Percentiles rank a stretch among this genome's conserved stretches.
These are phyloP conservation scores for Lasiosphaeris hirsuta DNA, from an alignment of 495 filamentous ascomycete genomes.

Conservation along the genomic window DNA sequence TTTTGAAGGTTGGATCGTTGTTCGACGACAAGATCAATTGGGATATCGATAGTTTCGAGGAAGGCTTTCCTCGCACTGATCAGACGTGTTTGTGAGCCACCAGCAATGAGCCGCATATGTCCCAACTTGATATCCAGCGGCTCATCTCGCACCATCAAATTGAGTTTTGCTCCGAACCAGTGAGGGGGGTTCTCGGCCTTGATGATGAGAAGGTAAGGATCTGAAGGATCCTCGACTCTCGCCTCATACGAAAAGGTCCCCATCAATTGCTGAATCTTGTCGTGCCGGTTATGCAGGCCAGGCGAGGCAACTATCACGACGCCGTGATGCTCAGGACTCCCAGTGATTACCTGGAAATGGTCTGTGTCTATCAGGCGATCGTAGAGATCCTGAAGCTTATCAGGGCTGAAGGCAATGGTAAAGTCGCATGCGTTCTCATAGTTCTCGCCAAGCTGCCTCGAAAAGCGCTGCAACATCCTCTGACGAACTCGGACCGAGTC, in stretches of 20 bases:
- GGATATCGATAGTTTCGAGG: conserved; percentile 69
- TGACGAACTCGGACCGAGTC: conserved; percentile 96
- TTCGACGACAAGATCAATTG: conserved; percentile 84
- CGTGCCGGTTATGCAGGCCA: conserved; percentile 64
- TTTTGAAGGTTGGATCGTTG: conserved; percentile 89
- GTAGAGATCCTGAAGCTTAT: conserved; percentile 68
- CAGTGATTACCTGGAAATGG: conserved; percentile 76
- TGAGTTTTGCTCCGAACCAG: conserved; percentile 79
- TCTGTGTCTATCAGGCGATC: conserved; percentile 78
- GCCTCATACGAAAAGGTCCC: conserved; percentile 84
- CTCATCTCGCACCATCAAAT: conserved; percentile 67
- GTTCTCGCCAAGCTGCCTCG: conserved; percentile 78
- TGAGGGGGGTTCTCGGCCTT: conserved; percentile 71
- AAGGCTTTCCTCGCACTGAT: conserved; percentile 74
- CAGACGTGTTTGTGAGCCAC: conserved; percentile 77
- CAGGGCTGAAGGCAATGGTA: conserved; percentile 66
- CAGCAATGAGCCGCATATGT: conserved; percentile 83
- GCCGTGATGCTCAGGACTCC: conserved; percentile 64
- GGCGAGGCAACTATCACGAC: conserved; percentile 84
- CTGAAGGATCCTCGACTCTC: conserved; percentile 64
- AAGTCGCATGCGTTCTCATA: conserved; percentile 97
- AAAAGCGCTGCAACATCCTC: conserved; percentile 72
- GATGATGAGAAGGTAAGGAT: conserved; percentile 82
- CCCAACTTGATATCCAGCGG: conserved; percentile 82
- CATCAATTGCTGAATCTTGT: conserved; percentile 80